Conservation (phyloP, 345 rosid species). For the Gossypium sturtianum region DNA sequence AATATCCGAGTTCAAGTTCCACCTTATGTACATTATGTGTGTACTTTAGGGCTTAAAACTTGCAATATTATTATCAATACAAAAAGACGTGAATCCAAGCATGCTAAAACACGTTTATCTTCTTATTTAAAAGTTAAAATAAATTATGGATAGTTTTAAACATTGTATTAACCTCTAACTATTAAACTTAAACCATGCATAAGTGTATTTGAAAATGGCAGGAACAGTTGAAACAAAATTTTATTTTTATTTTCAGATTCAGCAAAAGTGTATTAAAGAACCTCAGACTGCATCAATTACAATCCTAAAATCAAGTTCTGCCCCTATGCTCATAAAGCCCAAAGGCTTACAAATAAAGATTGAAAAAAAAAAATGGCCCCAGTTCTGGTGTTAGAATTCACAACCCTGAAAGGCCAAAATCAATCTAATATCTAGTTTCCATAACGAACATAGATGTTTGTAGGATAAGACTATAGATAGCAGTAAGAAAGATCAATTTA, state of each 20-base stretch:
- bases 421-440: neutral
- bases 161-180: too few species aligned
- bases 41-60: too few species aligned
- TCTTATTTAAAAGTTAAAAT: too few species aligned
- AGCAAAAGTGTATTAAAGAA: neutral
- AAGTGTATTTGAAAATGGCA: too few species aligned
- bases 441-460: neutral
- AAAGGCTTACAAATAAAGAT: neutral
- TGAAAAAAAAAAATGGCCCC: neutral
- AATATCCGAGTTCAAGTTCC: too few species aligned
- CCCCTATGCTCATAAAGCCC: neutral
- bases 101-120: too few species aligned
- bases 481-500: neutral
- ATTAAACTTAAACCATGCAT: too few species aligned
- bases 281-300: neutral
- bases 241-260: too few species aligned
- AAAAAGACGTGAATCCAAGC: fast-evolving
- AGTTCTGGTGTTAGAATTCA: neutral
- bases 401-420: neutral
- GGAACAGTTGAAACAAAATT: too few species aligned
- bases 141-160: fast-evolving
- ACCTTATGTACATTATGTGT: too few species aligned
- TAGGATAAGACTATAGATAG: neutral
- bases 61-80: too few species aligned
- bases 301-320: slow-evolving; percentile 3